A percentile compares a stretch with the other conserved stretches of the same genome.
phyloP scores from a whole-genome alignment of 148 eudicot genomes.

The Arctostaphylos glauca region DNA sequence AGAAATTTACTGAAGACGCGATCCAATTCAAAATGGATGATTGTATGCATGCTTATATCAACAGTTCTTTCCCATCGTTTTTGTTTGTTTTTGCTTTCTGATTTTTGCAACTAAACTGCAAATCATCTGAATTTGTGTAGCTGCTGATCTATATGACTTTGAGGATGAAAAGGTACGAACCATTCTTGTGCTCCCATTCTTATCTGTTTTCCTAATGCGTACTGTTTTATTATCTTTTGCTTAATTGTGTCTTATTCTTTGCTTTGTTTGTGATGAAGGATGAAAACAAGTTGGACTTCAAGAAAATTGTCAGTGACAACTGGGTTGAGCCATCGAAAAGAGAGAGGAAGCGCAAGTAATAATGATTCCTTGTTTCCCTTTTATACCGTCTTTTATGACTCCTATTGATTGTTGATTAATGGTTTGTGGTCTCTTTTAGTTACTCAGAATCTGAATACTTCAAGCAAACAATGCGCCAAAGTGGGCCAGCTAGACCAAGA shows the following conservation, averaged over 20 bases:
- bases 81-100: background rate
- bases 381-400: background rate
- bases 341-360: slow-evolving; percentile 97
- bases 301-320: slow-evolving; percentile 84
- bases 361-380: background rate
- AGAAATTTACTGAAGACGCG: slow-evolving; percentile 97
- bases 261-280: slow-evolving; percentile 39
- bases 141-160: slow-evolving; percentile 90
- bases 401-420: background rate
- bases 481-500: slow-evolving; percentile 88
- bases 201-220: background rate
- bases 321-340: slow-evolving; percentile 96
- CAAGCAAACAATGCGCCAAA: slow-evolving; percentile 98
- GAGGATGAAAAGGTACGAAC: slow-evolving; percentile 79
- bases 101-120: background rate
- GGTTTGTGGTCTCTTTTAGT: slow-evolving; percentile 30
- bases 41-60: slow-evolving; percentile 36
- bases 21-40: slow-evolving; percentile 98
- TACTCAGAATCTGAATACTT: slow-evolving; percentile 97
- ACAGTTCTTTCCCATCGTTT: background rate
- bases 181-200: background rate
- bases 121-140: slow-evolving; percentile 39
- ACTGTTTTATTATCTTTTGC: background rate
- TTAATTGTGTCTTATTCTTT: background rate
- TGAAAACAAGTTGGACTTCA: slow-evolving; percentile 84